Conservation (phyloP, 2,329 filamentous ascomycete genomes). For the Coniochaeta sp. region DNA sequence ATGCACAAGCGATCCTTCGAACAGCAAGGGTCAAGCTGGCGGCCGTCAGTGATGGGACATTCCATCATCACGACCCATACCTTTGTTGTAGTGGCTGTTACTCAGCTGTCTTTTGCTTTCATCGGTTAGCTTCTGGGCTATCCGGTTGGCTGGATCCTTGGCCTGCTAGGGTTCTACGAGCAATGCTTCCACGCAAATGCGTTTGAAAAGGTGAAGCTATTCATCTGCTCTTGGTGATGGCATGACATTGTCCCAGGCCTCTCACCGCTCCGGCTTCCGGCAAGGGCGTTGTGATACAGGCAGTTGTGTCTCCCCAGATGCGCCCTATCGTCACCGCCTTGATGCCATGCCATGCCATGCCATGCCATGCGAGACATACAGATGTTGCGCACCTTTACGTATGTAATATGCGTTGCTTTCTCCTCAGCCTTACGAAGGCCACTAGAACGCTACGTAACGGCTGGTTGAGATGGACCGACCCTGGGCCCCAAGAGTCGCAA, state of each 20-base stretch:
- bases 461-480: too few species aligned
- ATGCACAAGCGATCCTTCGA: background rate
- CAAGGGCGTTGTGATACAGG: background rate
- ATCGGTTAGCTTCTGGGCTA: background rate
- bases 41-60: background rate
- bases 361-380: background rate
- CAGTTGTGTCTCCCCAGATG: background rate
- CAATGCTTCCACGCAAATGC: background rate
- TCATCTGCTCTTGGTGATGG: background rate
- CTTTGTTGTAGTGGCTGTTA: background rate
- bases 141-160: background rate
- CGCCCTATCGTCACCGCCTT: background rate
- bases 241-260: background rate
- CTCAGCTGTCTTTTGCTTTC: background rate
- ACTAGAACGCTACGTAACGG: background rate
- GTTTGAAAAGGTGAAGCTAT: background rate
- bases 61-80: background rate
- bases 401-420: background rate
- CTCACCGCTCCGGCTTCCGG: background rate
- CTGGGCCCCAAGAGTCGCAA: too few species aligned
- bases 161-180: background rate
- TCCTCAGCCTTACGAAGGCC: background rate
- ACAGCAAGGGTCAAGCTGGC: background rate
- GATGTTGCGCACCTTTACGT: background rate
- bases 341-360: background rate